Conservation (phyloP, 106 monocot species). For the Iris macrosiphon region DNA sequence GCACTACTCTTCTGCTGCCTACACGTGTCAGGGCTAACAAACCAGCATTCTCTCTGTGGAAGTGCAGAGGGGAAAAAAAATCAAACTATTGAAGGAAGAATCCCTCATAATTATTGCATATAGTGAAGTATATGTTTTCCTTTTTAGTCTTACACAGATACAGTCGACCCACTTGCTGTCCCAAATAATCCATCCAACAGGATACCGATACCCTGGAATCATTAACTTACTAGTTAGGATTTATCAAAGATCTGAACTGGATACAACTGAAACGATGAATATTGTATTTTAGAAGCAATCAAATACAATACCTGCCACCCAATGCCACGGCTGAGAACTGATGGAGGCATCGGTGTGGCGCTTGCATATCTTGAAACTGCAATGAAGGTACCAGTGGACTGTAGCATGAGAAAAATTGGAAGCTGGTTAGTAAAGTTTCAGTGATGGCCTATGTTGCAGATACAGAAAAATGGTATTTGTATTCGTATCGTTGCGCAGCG, state of each 20-base stretch:
- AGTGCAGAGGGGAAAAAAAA: not conserved
- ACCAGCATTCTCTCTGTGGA: conserved; percentile 90
- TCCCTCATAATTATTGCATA: not conserved
- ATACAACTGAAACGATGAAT: not conserved
- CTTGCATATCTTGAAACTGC: conserved; percentile 90
- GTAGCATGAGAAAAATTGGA: conserved; percentile 6
- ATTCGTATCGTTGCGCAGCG: no score
- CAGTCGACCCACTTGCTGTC: conserved; percentile 81
- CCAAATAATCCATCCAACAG: conserved; percentile 97
- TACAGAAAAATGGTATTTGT: no score
- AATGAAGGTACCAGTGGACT: conserved; percentile 93
- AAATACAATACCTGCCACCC: conserved; percentile 79
- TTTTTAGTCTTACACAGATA: conserved; percentile 64
- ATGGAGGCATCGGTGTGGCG: conserved; percentile 85
- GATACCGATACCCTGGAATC: conserved; percentile 80
- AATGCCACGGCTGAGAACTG: conserved; percentile 89
- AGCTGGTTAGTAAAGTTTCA: not conserved
- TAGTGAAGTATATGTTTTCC: not conserved
- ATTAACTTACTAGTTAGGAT: not conserved
- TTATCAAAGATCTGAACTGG: not conserved
- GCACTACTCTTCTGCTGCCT: conserved; percentile 91
- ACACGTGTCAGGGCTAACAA: conserved; percentile 90
- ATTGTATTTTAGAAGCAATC: not conserved
- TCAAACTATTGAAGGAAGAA: not conserved
- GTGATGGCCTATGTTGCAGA: no score